A percentile compares a stretch with the other conserved stretches of the same genome.
These are phyloP conservation scores for Sporisorium scitamineum DNA, from an alignment of 1,284 basidiomycete species.

Conservation along the genomic window DNA sequence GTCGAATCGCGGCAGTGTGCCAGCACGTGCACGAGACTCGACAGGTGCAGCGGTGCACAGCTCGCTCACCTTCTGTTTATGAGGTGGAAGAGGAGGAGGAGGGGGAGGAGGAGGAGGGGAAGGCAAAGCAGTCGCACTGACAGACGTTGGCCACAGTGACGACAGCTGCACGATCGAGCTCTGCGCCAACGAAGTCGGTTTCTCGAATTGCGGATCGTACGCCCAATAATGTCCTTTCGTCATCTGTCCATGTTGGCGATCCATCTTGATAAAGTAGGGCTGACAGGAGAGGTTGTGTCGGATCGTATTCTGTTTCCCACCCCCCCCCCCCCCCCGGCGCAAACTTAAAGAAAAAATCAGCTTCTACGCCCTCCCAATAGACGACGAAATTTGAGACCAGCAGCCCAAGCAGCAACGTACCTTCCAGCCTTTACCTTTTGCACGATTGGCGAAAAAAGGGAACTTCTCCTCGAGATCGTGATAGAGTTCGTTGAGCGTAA, in stretches of 20 bases:
- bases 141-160: conserved; percentile 26
- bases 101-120: too few relatives aligned
- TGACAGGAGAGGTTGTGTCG: conserved; percentile 52
- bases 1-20: conserved; percentile 8
- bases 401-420: conserved; percentile 12
- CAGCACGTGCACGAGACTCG: too few relatives aligned
- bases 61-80: too few relatives aligned
- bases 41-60: too few relatives aligned
- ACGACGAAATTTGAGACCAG: background rate
- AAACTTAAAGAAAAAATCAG: background rate
- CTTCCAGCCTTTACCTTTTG: conserved; percentile 47
- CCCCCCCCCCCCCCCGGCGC: too few relatives aligned
- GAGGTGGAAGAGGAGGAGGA: too few relatives aligned
- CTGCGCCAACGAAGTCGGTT: conserved; percentile 40
- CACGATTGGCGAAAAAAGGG: conserved; percentile 30
- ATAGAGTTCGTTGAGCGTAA: conserved; percentile 47
- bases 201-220: conserved; percentile 39
- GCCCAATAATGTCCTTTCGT: conserved; percentile 54
- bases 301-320: conserved; percentile 38
- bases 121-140: conserved; percentile 17
- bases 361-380: background rate
- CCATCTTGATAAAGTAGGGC: conserved; percentile 49
- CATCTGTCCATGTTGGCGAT: conserved; percentile 33
- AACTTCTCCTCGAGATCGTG: conserved; percentile 42
- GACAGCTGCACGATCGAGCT: conserved; percentile 37